Evolutionary conservation across 192 early-diverging fungal genomes (phyloP).

Genomic region (Haplosporangium gracile): DNA sequence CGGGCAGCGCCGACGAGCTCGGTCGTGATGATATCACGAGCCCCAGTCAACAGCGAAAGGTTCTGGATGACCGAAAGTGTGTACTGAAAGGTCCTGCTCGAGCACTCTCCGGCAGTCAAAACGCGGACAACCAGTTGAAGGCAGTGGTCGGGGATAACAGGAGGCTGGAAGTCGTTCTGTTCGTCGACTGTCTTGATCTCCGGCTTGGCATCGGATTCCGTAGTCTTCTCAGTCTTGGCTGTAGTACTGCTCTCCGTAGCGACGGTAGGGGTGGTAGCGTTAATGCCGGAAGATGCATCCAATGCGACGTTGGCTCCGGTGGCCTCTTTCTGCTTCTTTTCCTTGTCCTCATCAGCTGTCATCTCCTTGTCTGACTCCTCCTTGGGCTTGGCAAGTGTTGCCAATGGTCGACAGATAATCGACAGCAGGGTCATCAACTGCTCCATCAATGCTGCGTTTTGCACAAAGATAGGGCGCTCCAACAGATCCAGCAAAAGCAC

Average conservation of each 20-base stretch:
- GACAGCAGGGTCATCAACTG: conserved; percentile 88
- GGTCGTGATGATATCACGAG: conserved; percentile 80
- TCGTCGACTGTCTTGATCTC: conserved; percentile 43
- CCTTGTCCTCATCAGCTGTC: conserved; percentile 5
- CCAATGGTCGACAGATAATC: conserved; percentile 83
- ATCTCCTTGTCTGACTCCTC: conserved; percentile 56
- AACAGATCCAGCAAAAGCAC: conserved; percentile 88
- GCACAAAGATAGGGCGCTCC: conserved; percentile 84
- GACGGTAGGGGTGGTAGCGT: not conserved
- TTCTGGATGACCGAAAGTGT: conserved; percentile 92
- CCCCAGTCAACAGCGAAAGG: conserved; percentile 78
- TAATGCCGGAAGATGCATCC: not conserved
- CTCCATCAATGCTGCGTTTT: conserved; percentile 87
- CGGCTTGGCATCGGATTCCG: conserved; percentile 24
- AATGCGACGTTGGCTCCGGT: conserved; percentile 12
- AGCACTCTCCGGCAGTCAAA: conserved; percentile 89
- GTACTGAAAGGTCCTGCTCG: conserved; percentile 96
- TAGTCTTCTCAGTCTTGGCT: not conserved
- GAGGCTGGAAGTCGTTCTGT: conserved; percentile 70
- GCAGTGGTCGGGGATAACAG: conserved; percentile 85
- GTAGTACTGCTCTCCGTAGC: not conserved
- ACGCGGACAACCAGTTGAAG: conserved; percentile 90
- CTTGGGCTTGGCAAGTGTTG: conserved; percentile 64
- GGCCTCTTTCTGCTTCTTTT: conserved; percentile 10
- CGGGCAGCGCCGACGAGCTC: conserved; percentile 82